Base-by-base conservation (phyloP, 495 filamentous ascomycete genomes). In the Friedmanniomyces endolithicus region DNA sequence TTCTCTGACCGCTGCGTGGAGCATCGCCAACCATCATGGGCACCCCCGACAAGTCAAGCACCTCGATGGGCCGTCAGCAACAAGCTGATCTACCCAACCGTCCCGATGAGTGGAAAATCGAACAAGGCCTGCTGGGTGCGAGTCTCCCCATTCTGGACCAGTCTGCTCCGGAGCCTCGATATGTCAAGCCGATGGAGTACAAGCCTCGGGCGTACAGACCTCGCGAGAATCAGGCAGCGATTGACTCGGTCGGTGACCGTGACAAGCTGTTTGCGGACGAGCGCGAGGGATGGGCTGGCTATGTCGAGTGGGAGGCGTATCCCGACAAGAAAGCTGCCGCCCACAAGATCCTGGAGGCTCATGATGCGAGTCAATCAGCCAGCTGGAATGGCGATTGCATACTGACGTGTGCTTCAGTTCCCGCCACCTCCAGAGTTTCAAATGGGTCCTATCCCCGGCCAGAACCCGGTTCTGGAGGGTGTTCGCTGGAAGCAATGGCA, bases 271-370 rank as follows among this genome's bases (percentile, higher is more conserved):
- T 72, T 41, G 50, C 4, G n/a, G 52, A 55, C n/a, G 52, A 55
- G 20, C 35, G 34, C 12, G 44, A 53, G 19, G 51, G 51, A 19
- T 59, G 50, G 50, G 52, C 54, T 14, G 56, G 56, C 56, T 83
- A 83, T 58, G 71, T 85, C 4, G 82, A 86, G 63, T 85, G 82
- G 83, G 82, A 85, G 62, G 73, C 75, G 12, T 81, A 83, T 52
- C 82, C 81, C 0, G 80, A 83, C 40, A 84, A 83, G 65, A 78
- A 80, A 60, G 69, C 71, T 45, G 66, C 70, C 41, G 82, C 78
- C 12, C 70, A 74, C n/a, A 66, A 76, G 39, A 73, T 84, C 48
- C 61, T 85, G 6, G 20, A 17, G 11, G 65, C 66, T n/a, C 68
- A 70, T 29, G 76, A 83, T 46, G 73, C 73, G 17, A 1, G 49